Percentiles rank a stretch among this genome's conserved stretches.
Evolutionary conservation across 1,284 basidiomycete genomes (phyloP).

Genomic region (Papiliotrema fonsecae): DNA sequence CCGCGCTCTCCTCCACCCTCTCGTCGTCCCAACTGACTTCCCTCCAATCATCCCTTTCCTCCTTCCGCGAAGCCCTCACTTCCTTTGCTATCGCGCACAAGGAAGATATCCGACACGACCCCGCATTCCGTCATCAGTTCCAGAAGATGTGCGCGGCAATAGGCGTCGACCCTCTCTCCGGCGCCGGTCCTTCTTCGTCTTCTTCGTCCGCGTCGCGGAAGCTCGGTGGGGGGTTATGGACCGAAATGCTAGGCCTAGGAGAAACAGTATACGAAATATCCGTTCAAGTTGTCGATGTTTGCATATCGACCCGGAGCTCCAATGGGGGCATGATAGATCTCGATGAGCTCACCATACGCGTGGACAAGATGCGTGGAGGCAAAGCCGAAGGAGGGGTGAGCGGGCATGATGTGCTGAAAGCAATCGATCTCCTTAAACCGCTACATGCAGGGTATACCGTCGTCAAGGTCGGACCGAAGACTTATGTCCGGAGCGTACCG

Average conservation of each 20-base stretch:
- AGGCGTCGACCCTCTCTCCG: conserved; percentile 89
- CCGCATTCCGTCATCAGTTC: conserved; percentile 85
- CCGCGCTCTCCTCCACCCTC: conserved; percentile 71
- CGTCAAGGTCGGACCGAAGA: conserved; percentile 40
- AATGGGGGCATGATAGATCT: conserved; percentile 92
- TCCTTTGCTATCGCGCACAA: conserved; percentile 80
- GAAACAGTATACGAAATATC: conserved; percentile 97
- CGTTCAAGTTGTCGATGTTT: conserved; percentile 95
- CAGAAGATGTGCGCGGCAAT: conserved; percentile 94
- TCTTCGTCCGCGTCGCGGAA: not conserved
- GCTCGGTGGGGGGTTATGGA: conserved; percentile 62
- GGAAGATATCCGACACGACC: conserved; percentile 76
- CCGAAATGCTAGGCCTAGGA: conserved; percentile 72
- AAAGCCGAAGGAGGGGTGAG: conserved; percentile 51
- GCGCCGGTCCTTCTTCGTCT: too few species aligned
- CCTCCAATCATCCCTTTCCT: conserved; percentile 73
- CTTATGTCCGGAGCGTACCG: conserved; percentile 39
- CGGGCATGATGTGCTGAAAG: conserved; percentile 76
- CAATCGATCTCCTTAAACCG: conserved; percentile 81
- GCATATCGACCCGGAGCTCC: conserved; percentile 76
- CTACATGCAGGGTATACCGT: conserved; percentile 86
- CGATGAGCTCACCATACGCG: conserved; percentile 72
- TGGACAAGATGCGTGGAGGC: conserved; percentile 61
- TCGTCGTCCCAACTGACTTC: conserved; percentile 70
- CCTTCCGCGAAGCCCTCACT: conserved; percentile 75